Conservation (phyloP, 2,329 filamentous ascomycete genomes). For the Microcyclosporella mali region DNA sequence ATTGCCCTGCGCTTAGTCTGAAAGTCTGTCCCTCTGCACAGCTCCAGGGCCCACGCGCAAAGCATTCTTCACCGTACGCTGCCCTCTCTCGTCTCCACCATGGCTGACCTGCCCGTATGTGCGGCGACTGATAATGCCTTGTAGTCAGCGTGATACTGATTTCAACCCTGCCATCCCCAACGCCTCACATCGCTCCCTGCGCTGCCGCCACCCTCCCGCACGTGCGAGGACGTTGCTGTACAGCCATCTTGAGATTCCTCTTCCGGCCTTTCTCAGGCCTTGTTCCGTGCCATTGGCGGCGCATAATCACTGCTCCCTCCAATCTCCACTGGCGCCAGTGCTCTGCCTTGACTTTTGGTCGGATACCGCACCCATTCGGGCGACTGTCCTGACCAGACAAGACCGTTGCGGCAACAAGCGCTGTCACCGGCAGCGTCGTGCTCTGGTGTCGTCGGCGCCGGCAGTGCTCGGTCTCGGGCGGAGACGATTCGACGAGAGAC, state of each 20-base stretch:
- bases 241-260: conserved; percentile 10
- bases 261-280: conserved; percentile 3
- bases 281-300: conserved; percentile 17
- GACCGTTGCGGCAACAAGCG: conserved; percentile 6
- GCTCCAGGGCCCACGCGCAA: not conserved
- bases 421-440: conserved; percentile 1
- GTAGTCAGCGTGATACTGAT: too few species aligned
- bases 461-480: conserved; percentile 7
- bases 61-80: not conserved
- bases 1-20: conserved; percentile 11
- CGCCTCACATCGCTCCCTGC: not conserved
- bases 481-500: conserved; percentile 3
- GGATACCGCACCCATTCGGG: conserved; percentile 6
- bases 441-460: not conserved
- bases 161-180: not conserved
- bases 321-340: conserved; percentile 13
- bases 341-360: conserved; percentile 9
- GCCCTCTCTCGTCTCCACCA: not conserved
- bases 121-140: not conserved
- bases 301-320: conserved; percentile 12
- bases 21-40: conserved; percentile 9
- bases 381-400: conserved; percentile 3
- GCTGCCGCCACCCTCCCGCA: not conserved
- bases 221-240: conserved; percentile 5
- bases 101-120: not conserved